phyloP scores from a whole-genome alignment of 2,329 filamentous ascomycete species.

The Arthroderma sp. region DNA sequence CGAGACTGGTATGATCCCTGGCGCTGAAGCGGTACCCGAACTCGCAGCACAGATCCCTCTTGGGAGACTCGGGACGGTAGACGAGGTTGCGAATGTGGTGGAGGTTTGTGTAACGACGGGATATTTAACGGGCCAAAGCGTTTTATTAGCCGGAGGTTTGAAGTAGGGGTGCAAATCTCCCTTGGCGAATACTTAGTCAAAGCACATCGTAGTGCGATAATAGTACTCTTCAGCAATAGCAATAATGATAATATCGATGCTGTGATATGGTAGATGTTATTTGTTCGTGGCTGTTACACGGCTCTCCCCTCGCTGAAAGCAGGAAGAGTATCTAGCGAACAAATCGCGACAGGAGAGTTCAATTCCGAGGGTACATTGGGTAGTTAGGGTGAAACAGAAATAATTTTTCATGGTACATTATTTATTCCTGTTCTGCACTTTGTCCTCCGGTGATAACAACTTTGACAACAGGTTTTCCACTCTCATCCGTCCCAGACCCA shows the following conservation, averaged over 20 bases:
- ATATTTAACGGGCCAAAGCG: constrained; percentile 46
- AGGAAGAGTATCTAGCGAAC: not conserved
- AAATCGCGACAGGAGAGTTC: not conserved
- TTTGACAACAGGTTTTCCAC: constrained; percentile 41
- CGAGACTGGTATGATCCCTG: constrained; percentile 49
- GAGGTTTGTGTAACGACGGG: constrained; percentile 49
- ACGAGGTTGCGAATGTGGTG: constrained; percentile 49
- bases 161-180: constrained; percentile 22
- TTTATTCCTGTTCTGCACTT: not conserved
- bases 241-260: no score
- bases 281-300: not conserved
- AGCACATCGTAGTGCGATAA: no score
- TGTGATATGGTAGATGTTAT: not conserved
- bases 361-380: not conserved
- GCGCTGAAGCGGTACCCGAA: constrained; percentile 44
- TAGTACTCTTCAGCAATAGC: no score
- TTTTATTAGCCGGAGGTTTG: constrained; percentile 40
- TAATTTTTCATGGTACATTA: not conserved
- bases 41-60: constrained; percentile 48
- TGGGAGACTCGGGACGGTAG: constrained; percentile 42
- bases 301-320: not conserved
- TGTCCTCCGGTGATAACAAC: constrained; percentile 31
- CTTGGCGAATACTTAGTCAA: no score
- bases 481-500: constrained; percentile 37
- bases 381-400: not conserved